Evolutionary conservation across 2,329 filamentous ascomycete genomes (phyloP), one percentile per base, ranked within the genome.

Genomic region (Pezicula radicicola): DNA sequence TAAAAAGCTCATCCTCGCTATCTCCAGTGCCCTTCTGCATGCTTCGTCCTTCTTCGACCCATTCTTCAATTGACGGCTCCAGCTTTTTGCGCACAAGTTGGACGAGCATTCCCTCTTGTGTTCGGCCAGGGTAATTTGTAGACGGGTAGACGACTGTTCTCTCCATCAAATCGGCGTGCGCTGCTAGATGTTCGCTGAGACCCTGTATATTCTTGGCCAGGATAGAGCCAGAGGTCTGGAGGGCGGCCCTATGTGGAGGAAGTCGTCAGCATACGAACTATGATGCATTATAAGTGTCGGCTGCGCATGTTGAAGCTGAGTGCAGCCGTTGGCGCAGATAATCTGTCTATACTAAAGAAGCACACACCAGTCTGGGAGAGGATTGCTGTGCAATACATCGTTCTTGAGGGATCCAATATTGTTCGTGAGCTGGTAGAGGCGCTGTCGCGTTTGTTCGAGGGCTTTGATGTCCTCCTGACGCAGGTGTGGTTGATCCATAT

Each of bases 71-170:
- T 21, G 82, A 78, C 0, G 89, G 89, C 59, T 94, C 90, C 46
- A 91, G 78, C 67, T 94, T 94, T 71, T 94, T 95, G 37, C 90
- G 85, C 30, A 95, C 75, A 2, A 96, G 75, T 61, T 87, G 81
- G 25, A 81, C 76, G 1, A 93, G 77, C 4, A 89, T 76, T 46
- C 69, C 72, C 67, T 88, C 83, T 53, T 89, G 84, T 5, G 79
- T 85, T 60, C 80, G 85, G 36, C 83, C 87, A 4, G 83, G 91
- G 70, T 82, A 94, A 67, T 85, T 84, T 2, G 89, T 88, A 12
- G 85, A 83, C 0, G 91, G 91, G 65, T 89, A 90, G 19, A 89
- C 81, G 57, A 88, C 86, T 48, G 90, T 78, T 50, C 83, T 82
- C 51, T 78, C 78, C 55, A 95, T 83, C 43, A 91, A 78, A 40